Base-by-base conservation (phyloP, 202 grass and related monocot species). In the Zizania palustris region DNA sequence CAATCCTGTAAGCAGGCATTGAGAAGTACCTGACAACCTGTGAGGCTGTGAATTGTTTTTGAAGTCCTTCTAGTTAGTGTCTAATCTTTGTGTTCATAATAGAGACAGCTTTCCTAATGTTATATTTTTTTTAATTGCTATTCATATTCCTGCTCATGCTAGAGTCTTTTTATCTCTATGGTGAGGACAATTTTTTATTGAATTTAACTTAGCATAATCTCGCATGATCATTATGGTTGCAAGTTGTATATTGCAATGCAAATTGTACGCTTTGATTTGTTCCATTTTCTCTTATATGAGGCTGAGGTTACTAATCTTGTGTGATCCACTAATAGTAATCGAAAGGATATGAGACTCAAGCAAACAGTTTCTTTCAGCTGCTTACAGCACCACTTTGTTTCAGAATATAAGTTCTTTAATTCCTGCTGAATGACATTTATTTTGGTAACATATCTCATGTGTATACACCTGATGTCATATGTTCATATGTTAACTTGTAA, bases 391-490 rank as follows among this genome's bases (percentile, higher is more conserved):
- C 21, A 20, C 15, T 73, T 45, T 34, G 5, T 59, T 69, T 75
- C 40, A n/a, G 37, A 12, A 48, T 40, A 69, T 69, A 74, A 50
- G 12, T 7, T 73, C 21, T 6, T 6, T 53, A 7, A 1, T 53
- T 7, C 49, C 64, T 10, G 3, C n/a, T 50, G 41, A 66, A 58
- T 64, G 12, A 19, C 45, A 69, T n/a, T 67, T 79, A 50, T 61
- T 35, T 7, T 33, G 10, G 12, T 16, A 11, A 65, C 50, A 58
- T 9, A 65, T 65, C 1, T 78, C 39, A 7, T 36, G 45, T 34
- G 8, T 19, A 37, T 18, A 46, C 48, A 58, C 13, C 16, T 6
- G 45, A n/a, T 79, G 6, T 3, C 9, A 11, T 57, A 41, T 78
- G 11, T 40, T 0, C 8, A 65, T 57, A 18, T 2, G 40, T 50